These are phyloP conservation scores for Lophium mytilinum DNA, from an alignment of 495 filamentous ascomycete genomes.

Conservation along the genomic window DNA sequence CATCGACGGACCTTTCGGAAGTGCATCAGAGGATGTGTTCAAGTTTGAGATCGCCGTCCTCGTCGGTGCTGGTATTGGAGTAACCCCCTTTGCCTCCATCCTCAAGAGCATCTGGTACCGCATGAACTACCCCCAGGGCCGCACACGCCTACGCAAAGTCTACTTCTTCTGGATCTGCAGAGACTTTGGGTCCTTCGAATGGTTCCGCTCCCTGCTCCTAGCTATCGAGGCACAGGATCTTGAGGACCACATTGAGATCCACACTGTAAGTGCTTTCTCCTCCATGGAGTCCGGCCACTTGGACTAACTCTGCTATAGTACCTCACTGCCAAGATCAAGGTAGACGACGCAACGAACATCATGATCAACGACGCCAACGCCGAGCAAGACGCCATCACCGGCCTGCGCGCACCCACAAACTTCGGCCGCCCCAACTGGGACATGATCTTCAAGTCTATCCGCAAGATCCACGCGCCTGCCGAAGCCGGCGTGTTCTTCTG, in stretches of 20 bases:
- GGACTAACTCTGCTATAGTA: conserved; percentile 37
- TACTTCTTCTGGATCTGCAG: conserved; percentile 84
- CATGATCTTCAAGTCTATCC: conserved; percentile 66
- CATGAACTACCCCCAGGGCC: conserved; percentile 72
- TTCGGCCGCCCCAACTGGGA: conserved; percentile 76
- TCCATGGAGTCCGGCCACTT: conserved; percentile 1
- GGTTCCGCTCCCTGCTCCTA: conserved; percentile 70
- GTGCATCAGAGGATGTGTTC: conserved; percentile 68
- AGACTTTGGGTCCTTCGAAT: conserved; percentile 72
- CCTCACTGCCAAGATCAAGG: conserved; percentile 68
- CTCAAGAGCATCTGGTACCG: conserved; percentile 81
- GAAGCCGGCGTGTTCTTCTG: conserved; percentile 78
- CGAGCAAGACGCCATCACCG: conserved; percentile 69
- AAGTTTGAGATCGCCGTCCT: conserved; percentile 66
- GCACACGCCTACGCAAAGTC: conserved; percentile 65
- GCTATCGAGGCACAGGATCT: conserved; percentile 80
- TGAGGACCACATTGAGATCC: conserved; percentile 69
- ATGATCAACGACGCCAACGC: conserved; percentile 79
- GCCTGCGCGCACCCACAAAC: conserved; percentile 65
- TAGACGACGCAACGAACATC: conserved; percentile 71
- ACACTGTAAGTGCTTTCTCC: conserved; percentile 33
- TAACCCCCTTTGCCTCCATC: conserved; percentile 69
- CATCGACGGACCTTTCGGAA: conserved; percentile 73
- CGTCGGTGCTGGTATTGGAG: conserved; percentile 63
- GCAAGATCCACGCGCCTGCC: conserved; percentile 60